Conservation (phyloP, 1,284 basidiomycete genomes). For the Mycosarcoma maydis region DNA sequence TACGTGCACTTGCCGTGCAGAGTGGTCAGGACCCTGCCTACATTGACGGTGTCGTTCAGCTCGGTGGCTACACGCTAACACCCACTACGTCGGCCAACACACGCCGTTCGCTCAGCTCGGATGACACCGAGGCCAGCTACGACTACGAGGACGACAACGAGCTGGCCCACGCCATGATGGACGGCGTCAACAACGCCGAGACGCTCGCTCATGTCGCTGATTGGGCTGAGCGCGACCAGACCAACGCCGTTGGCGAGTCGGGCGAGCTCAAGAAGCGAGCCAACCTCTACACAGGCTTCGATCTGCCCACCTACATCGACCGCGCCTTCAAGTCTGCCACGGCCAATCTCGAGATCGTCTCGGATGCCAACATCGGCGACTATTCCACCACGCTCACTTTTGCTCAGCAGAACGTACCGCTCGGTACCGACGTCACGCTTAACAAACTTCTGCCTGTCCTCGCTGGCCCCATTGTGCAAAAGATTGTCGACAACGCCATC, state of each 20-base stretch:
- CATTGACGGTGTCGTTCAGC: slow-evolving; percentile 75
- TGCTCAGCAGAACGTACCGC: slow-evolving; percentile 73
- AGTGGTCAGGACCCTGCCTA: slow-evolving; percentile 75
- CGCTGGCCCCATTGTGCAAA: slow-evolving; percentile 82
- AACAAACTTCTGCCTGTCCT: slow-evolving; percentile 77
- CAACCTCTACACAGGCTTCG: slow-evolving; percentile 72
- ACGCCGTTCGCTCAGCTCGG: slow-evolving; percentile 29
- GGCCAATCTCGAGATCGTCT: slow-evolving; percentile 74
- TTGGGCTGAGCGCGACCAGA: slow-evolving; percentile 42
- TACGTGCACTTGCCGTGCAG: slow-evolving; percentile 75
- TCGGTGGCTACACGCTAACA: slow-evolving; percentile 78
- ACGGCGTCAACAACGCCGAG: slow-evolving; percentile 65
- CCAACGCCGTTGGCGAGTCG: slow-evolving; percentile 23
- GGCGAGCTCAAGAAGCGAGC: slow-evolving; percentile 70
- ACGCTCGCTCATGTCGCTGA: slow-evolving; percentile 55
- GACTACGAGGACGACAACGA: slow-evolving; percentile 54
- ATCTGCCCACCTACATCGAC: slow-evolving; percentile 76
- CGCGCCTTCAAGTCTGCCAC: slow-evolving; percentile 75
- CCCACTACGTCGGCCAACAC: slow-evolving; percentile 60
- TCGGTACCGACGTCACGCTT: slow-evolving; percentile 74
- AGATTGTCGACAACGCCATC: slow-evolving; percentile 74
- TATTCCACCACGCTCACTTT: slow-evolving; percentile 76
- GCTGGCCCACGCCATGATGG: slow-evolving; percentile 49
- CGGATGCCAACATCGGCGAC: slow-evolving; percentile 75
- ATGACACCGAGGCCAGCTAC: slow-evolving; percentile 24